phyloP scores from a whole-genome alignment of 306 rosid species.

The Carpinus fangiana region DNA sequence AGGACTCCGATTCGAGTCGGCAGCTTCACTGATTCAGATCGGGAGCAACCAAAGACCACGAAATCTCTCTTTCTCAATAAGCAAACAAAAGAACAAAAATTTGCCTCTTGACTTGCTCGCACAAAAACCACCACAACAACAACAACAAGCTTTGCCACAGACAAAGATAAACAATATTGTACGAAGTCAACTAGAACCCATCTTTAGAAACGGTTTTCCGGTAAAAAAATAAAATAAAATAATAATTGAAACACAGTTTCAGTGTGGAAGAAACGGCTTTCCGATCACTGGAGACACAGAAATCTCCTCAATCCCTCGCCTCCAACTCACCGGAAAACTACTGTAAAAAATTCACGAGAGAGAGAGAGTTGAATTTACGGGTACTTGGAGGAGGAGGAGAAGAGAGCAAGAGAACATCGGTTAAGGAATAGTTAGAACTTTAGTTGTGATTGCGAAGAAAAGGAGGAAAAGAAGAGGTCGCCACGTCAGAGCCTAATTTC shows the following conservation, averaged over 20 bases:
- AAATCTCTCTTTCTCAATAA: not conserved
- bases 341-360: not conserved
- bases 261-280: conserved; percentile 1
- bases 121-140: not conserved
- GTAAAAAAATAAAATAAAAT: not conserved
- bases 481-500: conserved; percentile 40
- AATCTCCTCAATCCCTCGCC: not conserved
- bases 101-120: not conserved
- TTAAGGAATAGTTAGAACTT: not conserved
- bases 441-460: conserved; percentile 19
- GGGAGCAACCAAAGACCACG: not conserved
- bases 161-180: not conserved
- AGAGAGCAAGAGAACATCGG: not conserved
- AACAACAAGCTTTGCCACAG: not conserved
- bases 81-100: not conserved
- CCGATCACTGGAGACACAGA: not conserved
- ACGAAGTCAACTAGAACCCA: conserved; percentile 9
- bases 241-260: not conserved
- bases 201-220: not conserved
- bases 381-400: not conserved
- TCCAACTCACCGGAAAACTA: not conserved
- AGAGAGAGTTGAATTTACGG: not conserved
- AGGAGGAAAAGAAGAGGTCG: conserved; percentile 22
- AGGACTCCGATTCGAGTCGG: not conserved
- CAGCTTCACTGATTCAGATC: not conserved